phyloP scores from a whole-genome alignment of 371 early-diverging fungal species.

The Apophysomyces sp. region DNA sequence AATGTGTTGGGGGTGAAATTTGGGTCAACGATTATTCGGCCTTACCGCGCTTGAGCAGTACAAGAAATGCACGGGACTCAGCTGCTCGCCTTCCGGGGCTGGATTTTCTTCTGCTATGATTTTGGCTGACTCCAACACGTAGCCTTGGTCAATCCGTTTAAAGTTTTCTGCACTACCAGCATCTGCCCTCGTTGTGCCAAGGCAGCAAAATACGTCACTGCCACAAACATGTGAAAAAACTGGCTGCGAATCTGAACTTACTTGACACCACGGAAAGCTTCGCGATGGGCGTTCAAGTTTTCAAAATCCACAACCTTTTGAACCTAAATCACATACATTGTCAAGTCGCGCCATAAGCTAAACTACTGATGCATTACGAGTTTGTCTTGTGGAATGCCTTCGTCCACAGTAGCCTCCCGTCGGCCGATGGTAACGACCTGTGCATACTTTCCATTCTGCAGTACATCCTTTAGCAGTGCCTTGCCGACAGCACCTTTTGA shows the following conservation, averaged over 20 bases:
- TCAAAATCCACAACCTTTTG: constrained; percentile 50
- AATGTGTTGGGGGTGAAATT: not conserved
- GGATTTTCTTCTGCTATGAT: constrained; percentile 60
- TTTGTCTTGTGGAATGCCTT: constrained; percentile 54
- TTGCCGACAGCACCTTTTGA: constrained; percentile 70
- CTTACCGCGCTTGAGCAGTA: constrained; percentile 58
- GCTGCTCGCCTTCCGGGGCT: constrained; percentile 14
- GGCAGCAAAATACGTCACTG: constrained; percentile 62
- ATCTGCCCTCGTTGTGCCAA: constrained; percentile 69
- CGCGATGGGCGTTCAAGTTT: constrained; percentile 35
- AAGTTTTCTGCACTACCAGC: constrained; percentile 71
- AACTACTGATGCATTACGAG: constrained; percentile 25
- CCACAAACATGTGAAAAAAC: constrained; percentile 14
- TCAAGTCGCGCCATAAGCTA: not conserved
- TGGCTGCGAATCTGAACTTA: constrained; percentile 14
- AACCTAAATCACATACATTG: constrained; percentile 15
- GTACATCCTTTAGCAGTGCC: constrained; percentile 58
- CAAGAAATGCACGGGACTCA: constrained; percentile 59
- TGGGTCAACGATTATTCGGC: not conserved
- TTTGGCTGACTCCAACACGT: constrained; percentile 66
- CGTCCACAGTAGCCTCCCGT: constrained; percentile 50
- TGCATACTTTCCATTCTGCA: constrained; percentile 57
- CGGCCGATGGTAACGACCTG: constrained; percentile 67
- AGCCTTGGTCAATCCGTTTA: constrained; percentile 72
- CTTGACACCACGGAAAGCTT: constrained; percentile 42